A percentile compares a stretch with the other conserved stretches of the same genome.
phyloP scores from a whole-genome alignment of 148 eudicot genomes.

The Euryodendron excelsum region DNA sequence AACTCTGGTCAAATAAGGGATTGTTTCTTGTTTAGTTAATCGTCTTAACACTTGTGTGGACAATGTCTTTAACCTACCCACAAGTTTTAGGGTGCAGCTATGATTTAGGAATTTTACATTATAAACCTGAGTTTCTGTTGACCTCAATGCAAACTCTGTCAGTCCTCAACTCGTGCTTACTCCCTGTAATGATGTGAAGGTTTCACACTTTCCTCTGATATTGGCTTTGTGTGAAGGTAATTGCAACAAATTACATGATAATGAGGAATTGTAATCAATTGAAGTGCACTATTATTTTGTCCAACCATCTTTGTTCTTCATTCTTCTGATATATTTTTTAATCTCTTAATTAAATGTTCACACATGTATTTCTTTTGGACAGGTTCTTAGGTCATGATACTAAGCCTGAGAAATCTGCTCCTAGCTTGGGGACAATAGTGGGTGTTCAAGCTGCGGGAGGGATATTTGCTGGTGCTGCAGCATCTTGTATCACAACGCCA shows the following conservation, averaged over 20 bases:
- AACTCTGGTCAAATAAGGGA: neutral
- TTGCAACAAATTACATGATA: neutral
- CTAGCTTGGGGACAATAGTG: slow-evolving; percentile 55
- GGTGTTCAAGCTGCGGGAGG: slow-evolving; percentile 95
- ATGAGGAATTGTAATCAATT: neutral
- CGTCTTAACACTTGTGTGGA: neutral
- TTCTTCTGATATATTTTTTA: neutral
- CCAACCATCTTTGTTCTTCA: neutral
- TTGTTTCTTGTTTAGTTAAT: neutral
- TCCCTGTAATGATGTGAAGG: neutral
- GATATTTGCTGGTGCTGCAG: slow-evolving; percentile 82
- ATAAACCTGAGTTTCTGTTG: neutral
- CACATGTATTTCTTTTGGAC: slow-evolving; percentile 17
- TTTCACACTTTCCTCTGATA: neutral
- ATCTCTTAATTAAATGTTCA: neutral
- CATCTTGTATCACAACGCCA: slow-evolving; percentile 93
- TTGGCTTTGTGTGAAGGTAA: slow-evolving; percentile 1
- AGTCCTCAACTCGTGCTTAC: neutral
- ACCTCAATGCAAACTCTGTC: neutral
- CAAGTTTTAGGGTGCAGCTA: neutral
- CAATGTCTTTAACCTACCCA: neutral
- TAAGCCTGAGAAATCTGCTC: slow-evolving; percentile 43
- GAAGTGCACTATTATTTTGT: neutral
- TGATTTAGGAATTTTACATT: neutral
- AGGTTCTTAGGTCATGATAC: slow-evolving; percentile 60